A percentile compares a stretch with the other conserved stretches of the same genome.
Conservation (phyloP, 352 stramenopile genomes). For the Phytophthora chlamydospora region DNA sequence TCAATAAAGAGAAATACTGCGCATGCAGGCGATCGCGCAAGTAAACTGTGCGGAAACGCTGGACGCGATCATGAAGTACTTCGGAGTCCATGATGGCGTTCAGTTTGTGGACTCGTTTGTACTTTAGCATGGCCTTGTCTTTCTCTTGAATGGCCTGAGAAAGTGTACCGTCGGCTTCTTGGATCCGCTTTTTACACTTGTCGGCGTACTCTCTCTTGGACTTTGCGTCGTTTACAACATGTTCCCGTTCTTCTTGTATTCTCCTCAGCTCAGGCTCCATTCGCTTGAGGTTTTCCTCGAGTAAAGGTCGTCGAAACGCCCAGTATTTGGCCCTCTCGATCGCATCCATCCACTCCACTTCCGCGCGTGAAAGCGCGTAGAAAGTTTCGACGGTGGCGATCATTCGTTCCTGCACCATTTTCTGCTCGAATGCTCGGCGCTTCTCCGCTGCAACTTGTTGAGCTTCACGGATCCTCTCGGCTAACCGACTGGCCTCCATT, state of each 20-base stretch:
- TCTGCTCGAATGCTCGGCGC: slow-evolving; percentile 48
- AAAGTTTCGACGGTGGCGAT: slow-evolving; percentile 67
- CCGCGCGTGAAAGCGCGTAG: slow-evolving; percentile 32
- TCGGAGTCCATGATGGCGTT: slow-evolving; percentile 74
- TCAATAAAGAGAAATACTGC: slow-evolving; percentile 66
- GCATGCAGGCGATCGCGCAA: slow-evolving; percentile 58
- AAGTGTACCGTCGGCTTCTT: slow-evolving; percentile 42
- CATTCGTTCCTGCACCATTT: slow-evolving; percentile 73
- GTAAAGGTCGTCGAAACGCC: slow-evolving; percentile 19
- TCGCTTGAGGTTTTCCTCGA: slow-evolving; percentile 37
- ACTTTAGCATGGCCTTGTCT: slow-evolving; percentile 37
- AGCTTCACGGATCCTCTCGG: slow-evolving; percentile 52
- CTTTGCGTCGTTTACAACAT: slow-evolving; percentile 61
- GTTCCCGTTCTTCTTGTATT: slow-evolving; percentile 52
- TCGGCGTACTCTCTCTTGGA: slow-evolving; percentile 54
- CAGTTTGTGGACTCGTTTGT: slow-evolving; percentile 52
- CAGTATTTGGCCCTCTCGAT: slow-evolving; percentile 52
- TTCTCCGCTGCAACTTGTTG: slow-evolving; percentile 54
- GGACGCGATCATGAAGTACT: slow-evolving; percentile 66
- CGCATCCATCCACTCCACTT: slow-evolving; percentile 61
- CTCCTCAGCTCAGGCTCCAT: slow-evolving; percentile 54
- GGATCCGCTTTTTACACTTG: slow-evolving; percentile 45
- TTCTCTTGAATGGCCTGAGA: slow-evolving; percentile 42
- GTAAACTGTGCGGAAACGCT: slow-evolving; percentile 70
- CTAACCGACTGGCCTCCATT: slow-evolving; percentile 47